These are phyloP conservation scores for Forsythia suspensa DNA, from an alignment of 257 asterid species.

Conservation along the genomic window DNA sequence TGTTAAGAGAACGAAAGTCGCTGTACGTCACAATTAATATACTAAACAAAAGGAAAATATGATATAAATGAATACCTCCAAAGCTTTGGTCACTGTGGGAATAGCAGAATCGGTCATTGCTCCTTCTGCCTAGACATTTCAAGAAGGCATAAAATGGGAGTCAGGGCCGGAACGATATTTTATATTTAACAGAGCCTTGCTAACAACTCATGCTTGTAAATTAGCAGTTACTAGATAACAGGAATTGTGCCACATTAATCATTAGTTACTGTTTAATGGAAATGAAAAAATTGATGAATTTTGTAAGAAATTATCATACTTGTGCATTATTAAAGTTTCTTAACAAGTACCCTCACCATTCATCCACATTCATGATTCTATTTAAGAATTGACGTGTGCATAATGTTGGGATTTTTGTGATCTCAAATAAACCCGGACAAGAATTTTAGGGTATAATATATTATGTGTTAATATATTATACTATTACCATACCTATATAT, in stretches of 20 bases:
- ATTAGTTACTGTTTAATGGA: neutral
- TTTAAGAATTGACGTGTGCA: no score
- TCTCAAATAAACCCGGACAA: no score
- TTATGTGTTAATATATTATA: no score
- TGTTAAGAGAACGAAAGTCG: no score
- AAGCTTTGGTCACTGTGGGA: conserved; percentile 64
- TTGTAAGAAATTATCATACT: neutral
- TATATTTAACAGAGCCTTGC: neutral
- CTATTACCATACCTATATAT: no score
- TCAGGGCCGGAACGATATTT: neutral
- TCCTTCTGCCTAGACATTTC: conserved; percentile 73
- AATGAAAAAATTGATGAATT: neutral
- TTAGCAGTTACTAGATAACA: conserved; percentile 14
- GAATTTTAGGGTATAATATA: no score
- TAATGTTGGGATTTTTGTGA: no score
- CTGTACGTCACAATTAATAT: neutral
- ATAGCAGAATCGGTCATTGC: conserved; percentile 63
- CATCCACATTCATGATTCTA: neutral
- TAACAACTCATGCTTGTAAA: conserved; percentile 22
- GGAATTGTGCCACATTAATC: neutral
- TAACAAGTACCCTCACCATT: neutral
- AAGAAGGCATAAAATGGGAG: neutral
- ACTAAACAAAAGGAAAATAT: neutral
- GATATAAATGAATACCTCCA: conserved; percentile 49
- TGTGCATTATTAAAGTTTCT: no score